Evolutionary conservation across 177 flowering plant genomes (phyloP).

Genomic region (Vitis hybrid): DNA sequence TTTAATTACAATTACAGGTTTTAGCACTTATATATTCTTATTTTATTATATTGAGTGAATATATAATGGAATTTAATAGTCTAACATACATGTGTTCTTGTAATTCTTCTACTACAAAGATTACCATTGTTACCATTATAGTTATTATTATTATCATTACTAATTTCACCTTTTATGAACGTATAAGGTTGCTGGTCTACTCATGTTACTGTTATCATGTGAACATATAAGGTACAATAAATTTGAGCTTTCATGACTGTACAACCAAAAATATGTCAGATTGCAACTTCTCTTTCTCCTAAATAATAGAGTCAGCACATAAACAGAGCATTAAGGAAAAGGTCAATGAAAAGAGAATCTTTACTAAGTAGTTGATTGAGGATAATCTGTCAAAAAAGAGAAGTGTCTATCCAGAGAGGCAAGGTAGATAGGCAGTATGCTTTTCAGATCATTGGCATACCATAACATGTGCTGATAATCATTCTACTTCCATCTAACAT

Average conservation of each 20-base stretch:
- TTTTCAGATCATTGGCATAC: not conserved
- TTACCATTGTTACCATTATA: too few species aligned
- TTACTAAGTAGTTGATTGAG: not conserved
- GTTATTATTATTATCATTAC: too few species aligned
- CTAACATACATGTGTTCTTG: not conserved
- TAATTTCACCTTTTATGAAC: too few species aligned
- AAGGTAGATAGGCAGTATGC: not conserved
- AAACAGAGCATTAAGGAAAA: not conserved
- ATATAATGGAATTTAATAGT: not conserved
- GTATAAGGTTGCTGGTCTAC: too few species aligned
- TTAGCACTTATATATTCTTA: not conserved
- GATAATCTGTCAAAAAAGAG: not conserved
- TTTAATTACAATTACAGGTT: too few species aligned
- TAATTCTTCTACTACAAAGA: too few species aligned
- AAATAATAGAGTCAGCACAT: not conserved
- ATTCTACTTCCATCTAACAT: too few species aligned
- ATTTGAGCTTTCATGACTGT: not conserved
- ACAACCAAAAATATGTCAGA: not conserved
- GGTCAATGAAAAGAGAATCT: not conserved
- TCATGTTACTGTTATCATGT: too few species aligned
- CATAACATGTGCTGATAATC: too few species aligned
- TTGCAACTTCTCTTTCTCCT: not conserved
- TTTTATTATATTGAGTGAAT: not conserved
- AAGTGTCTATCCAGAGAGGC: not conserved
- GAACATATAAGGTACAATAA: not conserved